Evolutionary conservation across 2,329 filamentous ascomycete genomes (phyloP).

Genomic region (Penicillium brevicompactum): DNA sequence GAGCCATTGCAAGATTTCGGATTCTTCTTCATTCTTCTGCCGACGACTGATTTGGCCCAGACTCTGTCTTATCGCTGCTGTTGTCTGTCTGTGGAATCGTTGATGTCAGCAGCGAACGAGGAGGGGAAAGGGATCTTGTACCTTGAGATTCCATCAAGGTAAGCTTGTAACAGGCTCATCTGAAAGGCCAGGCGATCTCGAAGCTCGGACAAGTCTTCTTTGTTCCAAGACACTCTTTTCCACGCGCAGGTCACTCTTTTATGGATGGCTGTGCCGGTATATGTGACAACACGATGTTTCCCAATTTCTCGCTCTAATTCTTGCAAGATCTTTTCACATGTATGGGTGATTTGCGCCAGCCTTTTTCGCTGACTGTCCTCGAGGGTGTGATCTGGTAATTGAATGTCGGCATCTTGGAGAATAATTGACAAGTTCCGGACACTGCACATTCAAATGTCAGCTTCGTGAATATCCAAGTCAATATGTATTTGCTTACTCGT

Average conservation of each 20-base stretch:
- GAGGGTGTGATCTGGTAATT: neutral
- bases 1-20: constrained; percentile 8
- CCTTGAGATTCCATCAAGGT: neutral
- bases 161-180: constrained; percentile 1
- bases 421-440: neutral
- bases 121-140: neutral
- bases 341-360: neutral
- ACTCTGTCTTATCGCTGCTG: neutral
- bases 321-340: neutral
- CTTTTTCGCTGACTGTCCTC: neutral
- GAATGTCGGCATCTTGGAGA: neutral
- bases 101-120: too few species aligned
- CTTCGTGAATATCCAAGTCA: too few species aligned
- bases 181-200: neutral
- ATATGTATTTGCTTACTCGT: neutral
- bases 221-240: constrained; percentile 1
- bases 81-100: neutral
- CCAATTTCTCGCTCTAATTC: neutral
- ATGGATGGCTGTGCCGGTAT: neutral
- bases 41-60: neutral
- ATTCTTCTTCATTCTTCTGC: neutral
- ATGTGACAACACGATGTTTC: neutral
- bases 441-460: neutral
- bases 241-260: neutral
- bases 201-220: neutral